Evolutionary conservation across 202 grass and related monocot genomes (phyloP).

Genomic region (Panicum virgatum): DNA sequence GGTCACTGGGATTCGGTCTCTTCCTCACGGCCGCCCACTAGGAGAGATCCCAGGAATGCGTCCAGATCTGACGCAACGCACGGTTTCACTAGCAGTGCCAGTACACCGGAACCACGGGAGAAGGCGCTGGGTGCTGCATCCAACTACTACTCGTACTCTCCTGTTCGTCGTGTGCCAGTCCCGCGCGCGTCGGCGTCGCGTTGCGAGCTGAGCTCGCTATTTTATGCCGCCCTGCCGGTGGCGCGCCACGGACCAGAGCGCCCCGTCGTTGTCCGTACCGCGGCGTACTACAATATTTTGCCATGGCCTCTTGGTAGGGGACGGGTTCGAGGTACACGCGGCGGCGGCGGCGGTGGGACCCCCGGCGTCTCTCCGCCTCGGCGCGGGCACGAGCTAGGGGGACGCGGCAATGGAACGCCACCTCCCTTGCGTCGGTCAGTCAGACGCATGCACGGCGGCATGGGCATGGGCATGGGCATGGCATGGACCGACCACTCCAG

Average conservation of each 20-base stretch:
- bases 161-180: not conserved
- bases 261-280: not conserved
- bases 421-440: not conserved
- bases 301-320: not conserved
- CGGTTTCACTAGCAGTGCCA: not conserved
- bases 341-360: not conserved
- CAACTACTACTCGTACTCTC: not conserved
- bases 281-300: not conserved
- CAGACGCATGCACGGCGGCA: conserved; percentile 1
- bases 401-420: conserved; percentile 38
- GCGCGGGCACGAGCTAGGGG: not conserved
- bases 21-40: not conserved
- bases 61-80: conserved; percentile 25
- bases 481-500: not conserved
- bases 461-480: too few species aligned
- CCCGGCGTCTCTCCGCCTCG: not conserved
- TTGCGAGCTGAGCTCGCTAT: not conserved
- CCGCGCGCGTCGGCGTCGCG: not conserved
- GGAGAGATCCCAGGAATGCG: not conserved
- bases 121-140: not conserved
- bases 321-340: conserved; percentile 18
- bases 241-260: not conserved
- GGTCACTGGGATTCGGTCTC: not conserved
- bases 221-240: not conserved
- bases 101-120: not conserved